Conservation (phyloP, 164 flowering plant species). For the Kingdonia uniflora region DNA sequence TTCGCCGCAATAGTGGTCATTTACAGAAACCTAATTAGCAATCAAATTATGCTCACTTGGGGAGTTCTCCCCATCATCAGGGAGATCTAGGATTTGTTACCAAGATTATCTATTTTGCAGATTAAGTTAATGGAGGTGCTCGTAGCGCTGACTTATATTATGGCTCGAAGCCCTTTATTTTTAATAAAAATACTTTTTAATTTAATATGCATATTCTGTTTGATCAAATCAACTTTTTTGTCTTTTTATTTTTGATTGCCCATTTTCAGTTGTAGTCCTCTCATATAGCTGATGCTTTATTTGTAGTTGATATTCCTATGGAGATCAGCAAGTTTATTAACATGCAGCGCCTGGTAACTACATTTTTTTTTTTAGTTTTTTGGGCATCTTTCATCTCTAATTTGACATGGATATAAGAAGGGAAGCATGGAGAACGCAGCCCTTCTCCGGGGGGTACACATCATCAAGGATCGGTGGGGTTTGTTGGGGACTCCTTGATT, state of each 20-base stretch:
- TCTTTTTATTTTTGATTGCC: neutral
- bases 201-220: neutral
- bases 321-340: slow-evolving; percentile 70
- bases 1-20: too few relatives aligned
- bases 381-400: neutral
- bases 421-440: neutral
- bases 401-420: neutral
- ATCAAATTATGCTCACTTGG: too few relatives aligned
- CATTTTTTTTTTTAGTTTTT: neutral
- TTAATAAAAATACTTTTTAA: too few relatives aligned
- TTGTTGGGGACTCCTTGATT: neutral
- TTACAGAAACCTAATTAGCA: too few relatives aligned
- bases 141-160: too few relatives aligned
- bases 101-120: too few relatives aligned
- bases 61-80: too few relatives aligned
- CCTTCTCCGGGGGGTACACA: too few relatives aligned
- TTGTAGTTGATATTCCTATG: slow-evolving; percentile 80
- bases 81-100: too few relatives aligned
- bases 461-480: neutral
- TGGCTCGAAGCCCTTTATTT: too few relatives aligned
- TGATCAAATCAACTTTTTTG: neutral
- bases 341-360: slow-evolving; percentile 87
- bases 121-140: too few relatives aligned
- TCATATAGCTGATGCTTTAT: slow-evolving; percentile 9
- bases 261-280: neutral